Evolutionary conservation across 768 basidiomycete genomes (phyloP), one percentile per base, ranked within the genome.

Genomic region (Tricholomella constricta): DNA sequence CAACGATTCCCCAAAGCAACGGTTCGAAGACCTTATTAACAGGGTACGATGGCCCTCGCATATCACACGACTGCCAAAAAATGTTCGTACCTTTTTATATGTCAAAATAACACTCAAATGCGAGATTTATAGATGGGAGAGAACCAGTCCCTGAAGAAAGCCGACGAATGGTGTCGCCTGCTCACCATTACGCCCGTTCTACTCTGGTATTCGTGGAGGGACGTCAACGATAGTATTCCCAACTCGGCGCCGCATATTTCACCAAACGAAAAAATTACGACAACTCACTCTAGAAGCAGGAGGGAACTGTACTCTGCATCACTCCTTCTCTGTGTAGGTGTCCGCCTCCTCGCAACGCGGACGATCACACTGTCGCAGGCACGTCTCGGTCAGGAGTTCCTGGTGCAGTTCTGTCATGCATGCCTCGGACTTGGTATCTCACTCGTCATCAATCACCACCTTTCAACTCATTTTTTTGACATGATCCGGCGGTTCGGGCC

Each of bases 61-160:
- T 41, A 64, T 71, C 26, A 66, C 61, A 6, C 43, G 65, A 1
- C 54, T 72, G 0, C 70, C 70, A 7, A 69, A 69, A 32, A 72
- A 72, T 58, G 66, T 70, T 45, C 23, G 67, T n/a, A n/a, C n/a
- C n/a, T n/a, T n/a, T n/a, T n/a, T n/a, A n/a, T n/a, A n/a, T n/a
- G n/a, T n/a, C n/a, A n/a, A n/a, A n/a, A n/a, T n/a, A n/a, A n/a
- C n/a, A n/a, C n/a, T n/a, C n/a, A n/a, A n/a, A n/a, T n/a, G n/a
- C n/a, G n/a, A n/a, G n/a, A n/a, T 15, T 37, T 36, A 40, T 29
- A 71, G 68, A 48, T 71, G 6, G 65, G 65, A 2, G 58, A 65
- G 34, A 70, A 70, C 41, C 68, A 70, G 44, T 68, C 64, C 1
- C 51, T 71, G 1, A 64, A 69, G 40, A 70, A 70, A 42, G 69